Percentiles rank a stretch among this genome's conserved stretches.
Evolutionary conservation across 2,329 filamentous ascomycete species (phyloP).

Genomic region (Exserohilum turcica): DNA sequence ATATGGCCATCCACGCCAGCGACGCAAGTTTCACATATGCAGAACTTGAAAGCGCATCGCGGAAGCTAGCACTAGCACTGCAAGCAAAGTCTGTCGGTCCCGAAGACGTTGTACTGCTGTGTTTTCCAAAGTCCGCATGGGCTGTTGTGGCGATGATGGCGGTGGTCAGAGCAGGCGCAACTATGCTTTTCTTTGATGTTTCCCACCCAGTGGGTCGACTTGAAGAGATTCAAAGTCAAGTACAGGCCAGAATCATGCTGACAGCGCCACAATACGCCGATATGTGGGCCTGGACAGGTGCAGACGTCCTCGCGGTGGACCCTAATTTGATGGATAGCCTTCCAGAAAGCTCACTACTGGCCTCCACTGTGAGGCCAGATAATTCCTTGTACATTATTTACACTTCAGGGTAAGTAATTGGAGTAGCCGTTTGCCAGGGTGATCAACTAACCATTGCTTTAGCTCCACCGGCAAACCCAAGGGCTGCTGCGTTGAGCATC

Average conservation of each 20-base stretch:
- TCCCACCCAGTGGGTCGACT: neutral
- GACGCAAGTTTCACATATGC: neutral
- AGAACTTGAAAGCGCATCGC: neutral
- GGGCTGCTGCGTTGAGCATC: constrained; percentile 1
- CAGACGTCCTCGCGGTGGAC: neutral
- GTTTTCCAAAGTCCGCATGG: constrained; percentile 1
- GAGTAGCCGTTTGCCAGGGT: neutral
- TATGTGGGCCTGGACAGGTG: neutral
- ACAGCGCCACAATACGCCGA: constrained; percentile 1
- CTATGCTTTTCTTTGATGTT: constrained; percentile 1
- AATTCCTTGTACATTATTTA: constrained; percentile 1
- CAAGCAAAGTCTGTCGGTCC: constrained; percentile 1
- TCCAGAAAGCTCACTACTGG: neutral
- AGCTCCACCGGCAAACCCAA: neutral
- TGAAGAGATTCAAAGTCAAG: neutral
- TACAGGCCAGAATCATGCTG: neutral
- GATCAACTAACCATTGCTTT: neutral
- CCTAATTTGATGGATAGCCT: neutral
- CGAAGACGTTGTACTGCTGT: neutral
- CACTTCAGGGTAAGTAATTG: neutral
- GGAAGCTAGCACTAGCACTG: neutral
- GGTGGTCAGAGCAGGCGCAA: constrained; percentile 1
- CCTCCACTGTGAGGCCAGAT: neutral
- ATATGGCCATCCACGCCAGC: neutral
- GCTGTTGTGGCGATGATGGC: constrained; percentile 1